A percentile compares a stretch with the other conserved stretches of the same genome.
These are phyloP conservation scores for Myxozyma melibiosi DNA, from an alignment of 805 yeast species.

Conservation along the genomic window DNA sequence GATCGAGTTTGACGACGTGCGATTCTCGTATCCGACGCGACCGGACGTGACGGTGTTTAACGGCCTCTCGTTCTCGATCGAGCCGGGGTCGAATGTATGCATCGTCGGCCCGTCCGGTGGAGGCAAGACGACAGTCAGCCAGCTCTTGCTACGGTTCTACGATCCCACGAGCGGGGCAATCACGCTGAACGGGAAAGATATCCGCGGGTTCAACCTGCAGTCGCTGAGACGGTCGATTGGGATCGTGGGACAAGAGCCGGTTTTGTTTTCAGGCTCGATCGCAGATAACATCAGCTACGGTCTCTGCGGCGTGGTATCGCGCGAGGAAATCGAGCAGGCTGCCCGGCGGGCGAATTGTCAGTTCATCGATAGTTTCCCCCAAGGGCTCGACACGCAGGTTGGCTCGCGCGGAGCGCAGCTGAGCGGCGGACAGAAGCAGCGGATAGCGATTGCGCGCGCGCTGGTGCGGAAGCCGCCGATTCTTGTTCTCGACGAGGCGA, in stretches of 20 bases:
- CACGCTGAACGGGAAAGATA: constrained; percentile 80
- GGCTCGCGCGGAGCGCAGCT: constrained; percentile 54
- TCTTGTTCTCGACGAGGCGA: constrained; percentile 61
- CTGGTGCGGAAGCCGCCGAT: constrained; percentile 57
- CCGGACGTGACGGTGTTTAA: constrained; percentile 66
- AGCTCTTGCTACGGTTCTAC: constrained; percentile 73
- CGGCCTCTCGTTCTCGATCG: constrained; percentile 59
- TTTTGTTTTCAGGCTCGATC: constrained; percentile 85
- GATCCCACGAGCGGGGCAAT: constrained; percentile 65
- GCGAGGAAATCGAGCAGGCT: constrained; percentile 51
- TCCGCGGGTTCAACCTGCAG: constrained; percentile 68
- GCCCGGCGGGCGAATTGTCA: constrained; percentile 57
- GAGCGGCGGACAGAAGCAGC: constrained; percentile 67
- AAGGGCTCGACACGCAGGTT: constrained; percentile 59
- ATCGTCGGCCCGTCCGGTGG: constrained; percentile 96
- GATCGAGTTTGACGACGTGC: constrained; percentile 63
- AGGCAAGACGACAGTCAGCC: constrained; percentile 87
- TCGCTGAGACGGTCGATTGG: constrained; percentile 77
- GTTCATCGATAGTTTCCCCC: constrained; percentile 64
- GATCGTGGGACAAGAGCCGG: constrained; percentile 95
- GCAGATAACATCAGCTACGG: constrained; percentile 89
- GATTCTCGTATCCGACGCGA: constrained; percentile 83
- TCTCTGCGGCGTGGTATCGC: constrained; percentile 64
- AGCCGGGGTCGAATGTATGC: constrained; percentile 84
- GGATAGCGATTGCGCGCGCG: constrained; percentile 65